phyloP scores from a whole-genome alignment of 2,329 filamentous ascomycete species.

The Alternaria ventricosa region DNA sequence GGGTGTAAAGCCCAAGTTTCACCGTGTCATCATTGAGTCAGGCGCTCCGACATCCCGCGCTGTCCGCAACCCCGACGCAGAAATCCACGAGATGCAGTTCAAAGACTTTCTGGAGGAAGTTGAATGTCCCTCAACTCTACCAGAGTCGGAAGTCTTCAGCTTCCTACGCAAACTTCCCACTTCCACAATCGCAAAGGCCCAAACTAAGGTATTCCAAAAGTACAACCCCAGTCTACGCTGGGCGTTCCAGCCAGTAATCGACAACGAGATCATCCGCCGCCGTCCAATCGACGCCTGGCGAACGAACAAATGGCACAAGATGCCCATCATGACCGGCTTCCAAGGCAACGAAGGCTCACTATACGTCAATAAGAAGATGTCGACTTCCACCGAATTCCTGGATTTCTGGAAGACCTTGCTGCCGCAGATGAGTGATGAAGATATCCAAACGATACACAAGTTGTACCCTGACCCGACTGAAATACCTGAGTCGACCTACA shows the following conservation, averaged over 20 bases:
- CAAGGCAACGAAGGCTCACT: constrained; percentile 72
- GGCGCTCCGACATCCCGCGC: constrained; percentile 57
- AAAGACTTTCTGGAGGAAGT: constrained; percentile 49
- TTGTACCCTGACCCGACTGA: constrained; percentile 68
- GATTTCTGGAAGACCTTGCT: constrained; percentile 68
- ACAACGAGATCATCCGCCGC: constrained; percentile 64
- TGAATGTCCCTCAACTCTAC: constrained; percentile 36
- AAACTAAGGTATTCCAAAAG: constrained; percentile 52
- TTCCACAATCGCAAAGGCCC: constrained; percentile 48
- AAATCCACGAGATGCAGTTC: constrained; percentile 55
- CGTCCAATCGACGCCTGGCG: constrained; percentile 67
- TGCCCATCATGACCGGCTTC: constrained; percentile 73
- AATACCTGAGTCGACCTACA: constrained; percentile 51
- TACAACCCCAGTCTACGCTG: constrained; percentile 57
- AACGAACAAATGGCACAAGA: constrained; percentile 59
- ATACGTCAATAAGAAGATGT: constrained; percentile 64
- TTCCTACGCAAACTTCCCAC: constrained; percentile 53
- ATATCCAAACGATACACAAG: constrained; percentile 62
- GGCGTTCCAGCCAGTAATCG: constrained; percentile 74
- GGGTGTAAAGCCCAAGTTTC: constrained; percentile 48
- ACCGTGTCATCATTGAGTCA: constrained; percentile 56
- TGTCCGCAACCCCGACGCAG: constrained; percentile 50
- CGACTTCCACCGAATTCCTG: constrained; percentile 60
- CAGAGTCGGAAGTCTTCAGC: constrained; percentile 45
- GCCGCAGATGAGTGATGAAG: constrained; percentile 60